phyloP scores from a whole-genome alignment of 192 early-diverging fungal species.

The Irineochytrium annulatum region DNA sequence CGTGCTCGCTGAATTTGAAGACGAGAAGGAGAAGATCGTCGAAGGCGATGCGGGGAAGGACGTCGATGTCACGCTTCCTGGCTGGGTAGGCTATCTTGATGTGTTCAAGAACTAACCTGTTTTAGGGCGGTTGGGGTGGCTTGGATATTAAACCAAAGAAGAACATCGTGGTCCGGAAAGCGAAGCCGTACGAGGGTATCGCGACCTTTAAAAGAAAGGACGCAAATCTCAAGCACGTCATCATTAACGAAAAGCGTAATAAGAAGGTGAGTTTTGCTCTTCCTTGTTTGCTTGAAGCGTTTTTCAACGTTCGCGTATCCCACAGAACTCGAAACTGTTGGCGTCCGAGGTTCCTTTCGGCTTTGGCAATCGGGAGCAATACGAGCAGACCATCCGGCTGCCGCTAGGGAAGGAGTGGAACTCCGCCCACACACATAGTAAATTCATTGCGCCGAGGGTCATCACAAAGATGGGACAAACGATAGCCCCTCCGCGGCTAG shows the following conservation, averaged over 20 bases:
- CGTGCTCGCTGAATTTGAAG: conserved; percentile 82
- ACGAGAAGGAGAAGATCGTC: conserved; percentile 69
- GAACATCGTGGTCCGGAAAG: conserved; percentile 53
- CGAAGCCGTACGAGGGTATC: conserved; percentile 38
- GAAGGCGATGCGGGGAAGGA: conserved; percentile 76
- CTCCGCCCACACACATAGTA: conserved; percentile 65
- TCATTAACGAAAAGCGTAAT: conserved; percentile 83
- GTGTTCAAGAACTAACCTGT: neutral
- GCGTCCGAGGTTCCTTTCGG: conserved; percentile 74
- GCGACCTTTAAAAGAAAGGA: conserved; percentile 45
- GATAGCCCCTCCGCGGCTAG: conserved; percentile 71
- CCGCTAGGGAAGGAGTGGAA: conserved; percentile 98
- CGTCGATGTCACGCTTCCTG: conserved; percentile 81
- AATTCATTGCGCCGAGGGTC: conserved; percentile 75
- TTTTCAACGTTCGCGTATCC: neutral
- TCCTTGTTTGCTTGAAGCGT: neutral
- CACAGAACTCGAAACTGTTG: conserved; percentile 67
- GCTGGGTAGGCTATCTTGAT: conserved; percentile 59
- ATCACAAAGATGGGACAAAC: conserved; percentile 78
- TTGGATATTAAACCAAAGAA: conserved; percentile 60
- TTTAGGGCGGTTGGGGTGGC: conserved; percentile 74
- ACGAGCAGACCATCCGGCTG: conserved; percentile 75
- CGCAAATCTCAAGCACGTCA: conserved; percentile 75
- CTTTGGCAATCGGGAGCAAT: conserved; percentile 79
- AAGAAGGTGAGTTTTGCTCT: conserved; percentile 61